Evolutionary conservation across 768 basidiomycete species (phyloP), one percentile per base, ranked within the genome.

Genomic region (Podaxis sp.): DNA sequence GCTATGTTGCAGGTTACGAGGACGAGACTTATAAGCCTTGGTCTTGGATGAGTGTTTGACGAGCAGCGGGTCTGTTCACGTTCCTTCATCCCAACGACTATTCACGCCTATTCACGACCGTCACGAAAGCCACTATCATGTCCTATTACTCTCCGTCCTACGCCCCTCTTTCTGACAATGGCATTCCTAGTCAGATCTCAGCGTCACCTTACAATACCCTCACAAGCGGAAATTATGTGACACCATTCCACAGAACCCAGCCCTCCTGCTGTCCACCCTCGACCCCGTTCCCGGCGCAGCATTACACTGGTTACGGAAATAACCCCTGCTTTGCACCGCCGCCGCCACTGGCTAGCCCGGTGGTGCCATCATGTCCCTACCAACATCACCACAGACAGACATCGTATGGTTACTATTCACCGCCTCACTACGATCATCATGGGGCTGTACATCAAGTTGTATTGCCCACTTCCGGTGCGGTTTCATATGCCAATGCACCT

Each of bases 11-110:
- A 20, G n/a, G 30, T 24, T 41, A 41, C 56, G 24, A 44, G 20
- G 1, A 17, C 24, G 4, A 33, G 7, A 53, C 26, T 38, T 56
- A 38, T 56, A 56, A 56, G 22, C 38, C 15, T 24, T 17, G 13
- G 6, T 46, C 17, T 17, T 24, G 22, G 56, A 28, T 28, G 56
- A 1, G 15, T 26, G 40, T 13, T 57, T 13, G 24, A 13, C 37
- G 56, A 57, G n/a, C 56, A 57, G 56, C 56, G 5, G 56, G 56
- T 46, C 56, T 57, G 56, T 57, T 57, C 56, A 26, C 38, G 26
- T 22, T 28, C 49, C 22, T 24, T 11, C 49, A 50, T 24, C 12
- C 22, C 13, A 12, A 12, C 41, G 7, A 8, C 26, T 12, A 50
- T 10, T 50, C 20, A 28, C 49, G 49, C 20, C 11, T 24, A 24